Conservation (phyloP, 2,329 filamentous ascomycete genomes). For the Trichoderma semiorbis region DNA sequence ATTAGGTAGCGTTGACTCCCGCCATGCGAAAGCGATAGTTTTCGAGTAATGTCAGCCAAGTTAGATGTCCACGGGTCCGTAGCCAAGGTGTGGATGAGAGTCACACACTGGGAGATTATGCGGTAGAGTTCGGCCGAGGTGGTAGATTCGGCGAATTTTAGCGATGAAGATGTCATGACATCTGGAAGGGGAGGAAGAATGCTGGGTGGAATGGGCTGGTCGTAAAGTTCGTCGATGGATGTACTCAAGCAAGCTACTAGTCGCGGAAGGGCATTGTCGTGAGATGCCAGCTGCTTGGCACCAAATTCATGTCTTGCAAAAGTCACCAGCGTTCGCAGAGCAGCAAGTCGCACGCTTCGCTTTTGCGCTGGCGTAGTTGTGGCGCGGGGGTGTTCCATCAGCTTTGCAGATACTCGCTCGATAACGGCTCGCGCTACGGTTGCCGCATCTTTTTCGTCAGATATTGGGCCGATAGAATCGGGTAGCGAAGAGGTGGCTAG, state of each 20-base stretch:
- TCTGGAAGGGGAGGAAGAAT: conserved; percentile 31
- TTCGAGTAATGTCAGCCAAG: conserved; percentile 61
- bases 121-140: conserved; percentile 36
- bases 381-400: conserved; percentile 52
- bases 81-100: conserved; percentile 51
- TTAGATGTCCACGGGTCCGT: conserved; percentile 46
- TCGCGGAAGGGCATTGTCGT: conserved; percentile 68
- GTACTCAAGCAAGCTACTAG: conserved; percentile 62
- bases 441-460: conserved; percentile 40
- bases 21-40: conserved; percentile 66
- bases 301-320: conserved; percentile 64
- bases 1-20: conserved; percentile 80
- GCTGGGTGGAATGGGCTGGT: conserved; percentile 45
- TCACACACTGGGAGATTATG: conserved; percentile 47
- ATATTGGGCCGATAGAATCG: conserved; percentile 64
- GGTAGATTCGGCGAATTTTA: conserved; percentile 20
- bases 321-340: conserved; percentile 53
- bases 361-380: conserved; percentile 37
- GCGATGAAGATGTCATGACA: neutral
- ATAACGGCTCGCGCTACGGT: conserved; percentile 49
- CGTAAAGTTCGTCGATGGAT: conserved; percentile 73
- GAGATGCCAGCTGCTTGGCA: conserved; percentile 61
- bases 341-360: conserved; percentile 43
- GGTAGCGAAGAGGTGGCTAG: conserved; percentile 63
- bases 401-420: conserved; percentile 59